Evolutionary conservation across 345 rosid genomes (phyloP), one percentile per base, ranked within the genome.

Genomic region (Salix udensis): DNA sequence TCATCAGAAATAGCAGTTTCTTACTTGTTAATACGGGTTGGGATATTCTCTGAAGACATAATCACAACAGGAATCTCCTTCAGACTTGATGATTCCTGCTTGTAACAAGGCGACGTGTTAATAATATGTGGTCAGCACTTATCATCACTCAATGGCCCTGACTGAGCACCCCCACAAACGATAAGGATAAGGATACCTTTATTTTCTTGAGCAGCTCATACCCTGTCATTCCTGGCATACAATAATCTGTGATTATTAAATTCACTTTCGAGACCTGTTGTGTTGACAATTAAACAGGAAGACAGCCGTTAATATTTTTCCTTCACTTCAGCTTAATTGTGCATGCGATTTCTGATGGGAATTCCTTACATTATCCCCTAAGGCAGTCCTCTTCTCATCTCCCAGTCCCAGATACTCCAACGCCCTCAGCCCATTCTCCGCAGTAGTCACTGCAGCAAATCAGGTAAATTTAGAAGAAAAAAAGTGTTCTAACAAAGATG

Each of bases 161-260:
- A 4, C 52, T 15, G 52, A 12, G 19, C 52, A 46, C 52, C 52
- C 37, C 37, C 1, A 4, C 37, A 36, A 5, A 65, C 36, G 37
- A 36, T 36, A 36, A 36, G 37, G 42, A 23, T 16, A 6, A 24
- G 37, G n/a, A 3, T 36, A 89, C 97, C 97, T 94, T 94, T 19
- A 94, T 81, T 86, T 85, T 91, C 86, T 94, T 88, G 14, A 94
- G 93, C 4, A 94, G 85, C 68, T 94, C 97, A 70, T 88, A 94
- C 36, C 98, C 97, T 1, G 97, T 89, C 97, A 94, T 92, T 81
- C 92, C 96, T 3, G 98, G 97, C 98, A 94, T 94, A 71, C 98
- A 90, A 21, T 94, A 94, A 80, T 94, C 97, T 60, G 98, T 92
- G 36, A 94, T 92, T 64, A 94, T 86, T 80, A 94, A 81, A 80